Conservation (phyloP, 2,329 filamentous ascomycete species). For the Lachnellula cervina region DNA sequence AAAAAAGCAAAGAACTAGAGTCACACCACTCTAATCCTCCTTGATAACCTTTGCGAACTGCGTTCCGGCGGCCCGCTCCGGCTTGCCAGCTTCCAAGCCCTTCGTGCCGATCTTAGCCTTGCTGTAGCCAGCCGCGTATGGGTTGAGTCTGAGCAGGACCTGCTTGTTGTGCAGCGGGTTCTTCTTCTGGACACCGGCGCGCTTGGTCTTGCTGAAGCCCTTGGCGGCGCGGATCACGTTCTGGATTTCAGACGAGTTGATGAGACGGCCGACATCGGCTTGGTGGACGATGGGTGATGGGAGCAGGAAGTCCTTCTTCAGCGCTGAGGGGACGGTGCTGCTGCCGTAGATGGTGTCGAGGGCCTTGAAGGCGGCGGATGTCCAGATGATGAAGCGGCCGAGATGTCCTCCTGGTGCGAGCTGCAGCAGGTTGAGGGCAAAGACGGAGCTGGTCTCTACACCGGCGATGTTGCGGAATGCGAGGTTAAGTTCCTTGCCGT, state of each 20-base stretch:
- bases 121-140: slow-evolving; percentile 86
- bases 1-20: slow-evolving; percentile 15
- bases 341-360: slow-evolving; percentile 96
- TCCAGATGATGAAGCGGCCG: slow-evolving; percentile 98
- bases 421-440: slow-evolving; percentile 96
- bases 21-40: slow-evolving; percentile 42
- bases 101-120: slow-evolving; percentile 78
- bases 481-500: slow-evolving; percentile 88
- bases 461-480: slow-evolving; percentile 99
- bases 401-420: slow-evolving; percentile 98
- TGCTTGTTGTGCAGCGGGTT: slow-evolving; percentile 99
- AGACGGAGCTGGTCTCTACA: slow-evolving; percentile 94
- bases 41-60: slow-evolving; percentile 40
- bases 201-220: slow-evolving; percentile 86
- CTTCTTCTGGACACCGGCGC: slow-evolving; percentile 95
- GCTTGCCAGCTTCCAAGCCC: slow-evolving; percentile 60
- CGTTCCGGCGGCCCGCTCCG: slow-evolving; percentile 34
- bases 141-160: slow-evolving; percentile 97
- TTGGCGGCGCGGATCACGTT: slow-evolving; percentile 88
- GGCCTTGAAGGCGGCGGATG: slow-evolving; percentile 91
- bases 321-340: slow-evolving; percentile 79
- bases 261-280: slow-evolving; percentile 92
- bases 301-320: slow-evolving; percentile 99
- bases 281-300: slow-evolving; percentile 89
- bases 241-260: slow-evolving; percentile 99